These are phyloP conservation scores for Copromyces sp. DNA, from an alignment of 495 filamentous ascomycete genomes.

Conservation along the genomic window DNA sequence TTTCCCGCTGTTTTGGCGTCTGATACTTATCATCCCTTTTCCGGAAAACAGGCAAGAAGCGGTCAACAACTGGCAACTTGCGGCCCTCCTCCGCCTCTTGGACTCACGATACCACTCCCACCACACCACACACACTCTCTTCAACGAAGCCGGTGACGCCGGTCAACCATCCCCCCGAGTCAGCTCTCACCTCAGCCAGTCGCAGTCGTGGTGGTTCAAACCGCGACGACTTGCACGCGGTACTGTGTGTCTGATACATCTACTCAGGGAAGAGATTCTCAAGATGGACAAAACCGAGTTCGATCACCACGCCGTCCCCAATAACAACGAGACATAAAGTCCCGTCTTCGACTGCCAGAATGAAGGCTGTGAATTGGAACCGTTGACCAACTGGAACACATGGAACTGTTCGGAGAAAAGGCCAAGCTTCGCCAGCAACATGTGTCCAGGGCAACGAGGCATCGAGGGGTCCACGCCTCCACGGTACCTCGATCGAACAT, in stretches of 20 bases:
- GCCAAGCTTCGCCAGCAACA: neutral
- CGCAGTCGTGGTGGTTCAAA: neutral
- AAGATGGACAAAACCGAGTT: neutral
- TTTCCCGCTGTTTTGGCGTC: neutral
- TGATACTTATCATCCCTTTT: neutral
- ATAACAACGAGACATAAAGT: neutral
- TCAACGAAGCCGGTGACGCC: neutral
- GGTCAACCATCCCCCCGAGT: neutral
- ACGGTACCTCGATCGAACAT: neutral
- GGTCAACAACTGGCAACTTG: neutral
- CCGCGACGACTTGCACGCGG: neutral
- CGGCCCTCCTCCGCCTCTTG: neutral
- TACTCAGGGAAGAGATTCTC: neutral
- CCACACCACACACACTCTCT: neutral
- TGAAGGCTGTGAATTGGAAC: neutral
- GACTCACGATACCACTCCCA: neutral
- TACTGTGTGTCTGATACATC: neutral
- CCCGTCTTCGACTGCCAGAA: neutral
- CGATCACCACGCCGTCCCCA: neutral
- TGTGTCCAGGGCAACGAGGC: neutral
- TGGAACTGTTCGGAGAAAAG: neutral
- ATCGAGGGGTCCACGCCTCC: neutral
- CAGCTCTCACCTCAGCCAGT: neutral
- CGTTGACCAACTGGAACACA: neutral
- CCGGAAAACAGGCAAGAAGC: neutral